phyloP scores from a whole-genome alignment of 2,329 filamentous ascomycete genomes.

The Penicillium sp. region DNA sequence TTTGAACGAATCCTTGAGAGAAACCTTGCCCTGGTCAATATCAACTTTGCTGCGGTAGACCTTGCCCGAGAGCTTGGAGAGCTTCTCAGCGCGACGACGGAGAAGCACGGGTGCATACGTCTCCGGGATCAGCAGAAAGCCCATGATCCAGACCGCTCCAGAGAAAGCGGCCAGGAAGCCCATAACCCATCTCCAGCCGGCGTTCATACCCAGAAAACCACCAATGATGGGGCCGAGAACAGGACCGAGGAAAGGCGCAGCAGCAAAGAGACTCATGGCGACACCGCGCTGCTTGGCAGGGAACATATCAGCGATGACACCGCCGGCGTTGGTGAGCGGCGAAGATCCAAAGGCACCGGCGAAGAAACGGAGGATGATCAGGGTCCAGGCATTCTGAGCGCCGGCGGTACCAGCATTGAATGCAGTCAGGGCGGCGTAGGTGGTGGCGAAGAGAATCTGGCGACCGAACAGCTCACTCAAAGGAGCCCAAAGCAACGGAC shows the following conservation, averaged over 20 bases:
- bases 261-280: slow-evolving; percentile 63
- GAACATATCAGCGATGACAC: slow-evolving; percentile 60
- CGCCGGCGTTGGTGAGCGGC: slow-evolving; percentile 44
- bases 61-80: slow-evolving; percentile 26
- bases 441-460: slow-evolving; percentile 52
- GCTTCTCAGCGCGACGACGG: slow-evolving; percentile 25
- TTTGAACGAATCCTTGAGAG: slow-evolving; percentile 23
- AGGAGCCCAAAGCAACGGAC: slow-evolving; percentile 65
- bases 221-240: slow-evolving; percentile 30
- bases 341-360: slow-evolving; percentile 60
- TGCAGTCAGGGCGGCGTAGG: slow-evolving; percentile 55
- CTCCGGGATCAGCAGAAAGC: slow-evolving; percentile 25
- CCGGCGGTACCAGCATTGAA: slow-evolving; percentile 61
- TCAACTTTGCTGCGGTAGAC: slow-evolving; percentile 27
- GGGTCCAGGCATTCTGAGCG: slow-evolving; percentile 54
- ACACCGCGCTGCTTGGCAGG: slow-evolving; percentile 51
- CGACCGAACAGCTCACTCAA: slow-evolving; percentile 63
- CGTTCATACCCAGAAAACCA: slow-evolving; percentile 30
- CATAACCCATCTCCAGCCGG: slow-evolving; percentile 32
- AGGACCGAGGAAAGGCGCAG: slow-evolving; percentile 60
- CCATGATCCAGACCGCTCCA: slow-evolving; percentile 29
- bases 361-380: slow-evolving; percentile 65
- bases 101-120: slow-evolving; percentile 33
- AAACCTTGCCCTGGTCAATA: slow-evolving; percentile 23
- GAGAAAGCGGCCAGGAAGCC: slow-evolving; percentile 31